Evolutionary conservation across 768 basidiomycete genomes (phyloP).

Genomic region (Suillus cothurnatus): DNA sequence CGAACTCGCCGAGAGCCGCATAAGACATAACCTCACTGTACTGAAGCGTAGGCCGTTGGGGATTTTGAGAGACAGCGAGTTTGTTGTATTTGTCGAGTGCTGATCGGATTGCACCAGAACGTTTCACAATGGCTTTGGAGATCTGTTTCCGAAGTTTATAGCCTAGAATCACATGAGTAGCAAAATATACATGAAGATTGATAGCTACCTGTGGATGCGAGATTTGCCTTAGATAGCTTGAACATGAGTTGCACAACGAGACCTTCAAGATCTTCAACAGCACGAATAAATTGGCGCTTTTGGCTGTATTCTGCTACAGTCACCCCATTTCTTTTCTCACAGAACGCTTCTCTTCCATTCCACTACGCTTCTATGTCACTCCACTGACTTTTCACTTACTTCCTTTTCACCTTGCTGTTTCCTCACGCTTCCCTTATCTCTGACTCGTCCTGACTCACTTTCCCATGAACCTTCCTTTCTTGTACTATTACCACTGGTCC

Average conservation of each 20-base stretch:
- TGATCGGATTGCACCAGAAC: conserved; percentile 33
- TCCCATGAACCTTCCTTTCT: too few species aligned
- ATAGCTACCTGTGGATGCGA: neutral
- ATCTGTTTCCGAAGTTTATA: conserved; percentile 39
- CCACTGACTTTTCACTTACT: too few species aligned
- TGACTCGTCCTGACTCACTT: too few species aligned
- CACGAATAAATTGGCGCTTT: neutral
- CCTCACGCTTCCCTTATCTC: too few species aligned
- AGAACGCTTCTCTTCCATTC: too few species aligned
- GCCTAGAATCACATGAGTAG: neutral
- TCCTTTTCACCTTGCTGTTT: too few species aligned
- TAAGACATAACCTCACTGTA: conserved; percentile 24
- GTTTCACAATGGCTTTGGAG: conserved; percentile 33
- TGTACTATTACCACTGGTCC: too few species aligned
- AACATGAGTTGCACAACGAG: neutral
- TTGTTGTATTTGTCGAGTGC: conserved; percentile 37
- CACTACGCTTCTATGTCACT: too few species aligned
- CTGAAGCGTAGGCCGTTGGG: conserved; percentile 16
- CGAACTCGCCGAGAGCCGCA: conserved; percentile 32
- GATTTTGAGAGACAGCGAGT: conserved; percentile 19
- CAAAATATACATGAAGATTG: neutral
- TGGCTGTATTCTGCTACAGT: conserved; percentile 9
- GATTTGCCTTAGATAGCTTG: neutral
- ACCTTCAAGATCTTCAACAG: neutral
- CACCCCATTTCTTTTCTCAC: too few species aligned